Percentiles rank a stretch among this genome's conserved stretches.
These are phyloP conservation scores for Penicillium coprophilum DNA, from an alignment of 495 filamentous ascomycete genomes.

Conservation along the genomic window DNA sequence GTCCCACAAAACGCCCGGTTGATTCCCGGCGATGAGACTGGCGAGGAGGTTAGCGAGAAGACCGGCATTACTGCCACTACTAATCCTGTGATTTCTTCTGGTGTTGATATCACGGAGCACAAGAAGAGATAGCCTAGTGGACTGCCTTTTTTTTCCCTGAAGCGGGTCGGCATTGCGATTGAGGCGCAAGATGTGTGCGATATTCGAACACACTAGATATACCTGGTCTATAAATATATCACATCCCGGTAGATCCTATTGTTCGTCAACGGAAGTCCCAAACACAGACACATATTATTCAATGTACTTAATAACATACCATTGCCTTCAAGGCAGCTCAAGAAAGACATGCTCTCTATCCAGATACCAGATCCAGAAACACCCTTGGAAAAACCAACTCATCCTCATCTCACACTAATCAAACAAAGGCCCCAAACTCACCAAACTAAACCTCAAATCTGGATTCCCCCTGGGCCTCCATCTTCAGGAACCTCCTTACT, in stretches of 20 bases:
- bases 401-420: constrained; percentile 42
- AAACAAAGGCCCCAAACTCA: constrained; percentile 65
- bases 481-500: constrained; percentile 58
- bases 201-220: background rate
- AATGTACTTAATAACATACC: background rate
- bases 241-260: background rate
- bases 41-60: constrained; percentile 2
- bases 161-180: background rate
- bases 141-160: background rate
- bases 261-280: background rate
- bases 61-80: background rate
- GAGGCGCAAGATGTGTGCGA: background rate
- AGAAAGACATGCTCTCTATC: background rate
- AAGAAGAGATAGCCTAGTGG: background rate
- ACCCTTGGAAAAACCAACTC: background rate
- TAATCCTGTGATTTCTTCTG: background rate
- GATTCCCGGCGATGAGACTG: background rate
- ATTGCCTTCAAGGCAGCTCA: background rate
- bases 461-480: constrained; percentile 56
- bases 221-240: background rate
- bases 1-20: background rate
- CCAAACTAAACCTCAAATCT: constrained; percentile 73
- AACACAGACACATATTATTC: background rate
- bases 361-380: constrained; percentile 1
- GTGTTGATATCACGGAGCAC: background rate